Conservation (phyloP, 768 basidiomycete genomes). For the Rhodotorula toruloides region DNA sequence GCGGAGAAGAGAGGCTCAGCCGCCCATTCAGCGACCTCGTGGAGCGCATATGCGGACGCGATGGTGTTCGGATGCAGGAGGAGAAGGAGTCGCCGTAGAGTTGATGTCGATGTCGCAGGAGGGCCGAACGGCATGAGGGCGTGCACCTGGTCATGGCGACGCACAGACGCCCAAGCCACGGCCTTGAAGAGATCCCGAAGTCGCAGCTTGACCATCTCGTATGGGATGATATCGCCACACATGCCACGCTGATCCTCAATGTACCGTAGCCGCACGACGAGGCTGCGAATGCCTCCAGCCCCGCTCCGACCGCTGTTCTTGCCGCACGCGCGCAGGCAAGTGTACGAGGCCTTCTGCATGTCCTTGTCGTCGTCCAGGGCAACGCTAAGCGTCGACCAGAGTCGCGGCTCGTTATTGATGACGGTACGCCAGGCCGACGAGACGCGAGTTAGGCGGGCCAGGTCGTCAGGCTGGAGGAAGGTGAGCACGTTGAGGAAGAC, state of each 20-base stretch:
- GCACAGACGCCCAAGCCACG: neutral
- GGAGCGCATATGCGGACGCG: neutral
- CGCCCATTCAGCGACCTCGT: neutral
- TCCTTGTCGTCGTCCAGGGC: neutral
- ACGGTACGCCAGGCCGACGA: constrained; percentile 14
- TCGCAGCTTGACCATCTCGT: neutral
- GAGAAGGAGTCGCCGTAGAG: neutral
- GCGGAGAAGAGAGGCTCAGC: neutral
- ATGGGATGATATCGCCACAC: neutral
- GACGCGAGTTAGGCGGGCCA: constrained; percentile 11
- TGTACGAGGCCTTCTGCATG: neutral
- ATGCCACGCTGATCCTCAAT: no score
- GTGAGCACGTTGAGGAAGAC: constrained; percentile 24
- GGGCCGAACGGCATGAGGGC: no score
- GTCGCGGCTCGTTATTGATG: constrained; percentile 19
- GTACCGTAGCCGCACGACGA: neutral
- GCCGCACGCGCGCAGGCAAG: constrained; percentile 2
- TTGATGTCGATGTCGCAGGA: neutral
- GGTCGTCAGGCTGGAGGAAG: neutral
- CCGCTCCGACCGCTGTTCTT: constrained; percentile 5
- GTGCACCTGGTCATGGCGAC: neutral
- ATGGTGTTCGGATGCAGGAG: neutral
- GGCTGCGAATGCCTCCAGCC: constrained; percentile 8
- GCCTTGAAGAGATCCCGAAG: neutral
- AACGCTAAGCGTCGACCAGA: constrained; percentile 12